These are phyloP conservation scores for Phytophthora sp. DNA, from an alignment of 352 stramenopile genomes.

Conservation along the genomic window DNA sequence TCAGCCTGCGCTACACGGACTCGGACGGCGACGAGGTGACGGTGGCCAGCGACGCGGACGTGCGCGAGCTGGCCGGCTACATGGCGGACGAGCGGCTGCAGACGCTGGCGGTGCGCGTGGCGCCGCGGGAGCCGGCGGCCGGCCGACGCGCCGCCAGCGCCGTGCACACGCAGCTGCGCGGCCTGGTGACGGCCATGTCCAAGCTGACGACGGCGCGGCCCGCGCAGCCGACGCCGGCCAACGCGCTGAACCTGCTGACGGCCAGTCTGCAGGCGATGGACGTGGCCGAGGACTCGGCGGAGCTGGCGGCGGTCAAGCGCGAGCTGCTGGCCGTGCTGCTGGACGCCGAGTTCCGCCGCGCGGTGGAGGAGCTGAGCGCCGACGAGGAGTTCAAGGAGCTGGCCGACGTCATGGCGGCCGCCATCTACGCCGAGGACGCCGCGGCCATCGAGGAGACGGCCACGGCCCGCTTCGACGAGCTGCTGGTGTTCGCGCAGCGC, in stretches of 20 bases:
- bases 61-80: slow-evolving; percentile 55
- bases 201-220: slow-evolving; percentile 52
- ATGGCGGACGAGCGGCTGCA: slow-evolving; percentile 59
- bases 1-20: slow-evolving; percentile 57
- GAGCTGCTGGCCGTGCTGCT: slow-evolving; percentile 49
- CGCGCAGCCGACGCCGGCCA: slow-evolving; percentile 43
- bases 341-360: slow-evolving; percentile 38
- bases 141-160: slow-evolving; percentile 17
- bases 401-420: slow-evolving; percentile 29
- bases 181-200: slow-evolving; percentile 57
- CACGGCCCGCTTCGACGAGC: slow-evolving; percentile 37
- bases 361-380: slow-evolving; percentile 38
- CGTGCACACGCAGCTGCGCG: slow-evolving; percentile 49
- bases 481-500: slow-evolving; percentile 47
- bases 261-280: slow-evolving; percentile 51
- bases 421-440: slow-evolving; percentile 41
- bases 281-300: slow-evolving; percentile 42
- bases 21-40: slow-evolving; percentile 66
- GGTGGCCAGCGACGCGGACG: slow-evolving; percentile 55
- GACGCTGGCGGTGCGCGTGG: slow-evolving; percentile 39
- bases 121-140: not conserved
- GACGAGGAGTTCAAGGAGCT: slow-evolving; percentile 49
- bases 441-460: slow-evolving; percentile 39
- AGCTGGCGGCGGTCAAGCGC: slow-evolving; percentile 49
- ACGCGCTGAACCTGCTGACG: slow-evolving; percentile 47